Evolutionary conservation across 2,329 filamentous ascomycete species (phyloP), one percentile per base, ranked within the genome.

Genomic region (Epichloe scottii): DNA sequence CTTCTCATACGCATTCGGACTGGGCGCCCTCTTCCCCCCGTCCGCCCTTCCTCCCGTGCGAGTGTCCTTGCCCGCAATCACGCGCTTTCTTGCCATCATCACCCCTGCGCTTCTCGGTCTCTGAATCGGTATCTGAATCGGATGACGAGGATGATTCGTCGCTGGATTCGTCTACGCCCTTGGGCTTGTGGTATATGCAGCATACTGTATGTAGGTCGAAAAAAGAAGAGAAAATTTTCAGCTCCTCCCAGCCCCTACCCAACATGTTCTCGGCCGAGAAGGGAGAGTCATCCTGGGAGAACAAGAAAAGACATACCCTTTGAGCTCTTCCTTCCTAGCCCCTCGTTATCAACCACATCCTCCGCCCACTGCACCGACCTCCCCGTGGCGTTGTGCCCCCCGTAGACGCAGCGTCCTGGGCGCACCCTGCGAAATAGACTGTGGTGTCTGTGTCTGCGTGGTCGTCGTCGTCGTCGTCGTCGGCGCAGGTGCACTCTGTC

Each of bases 111-210:
- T 23, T 58, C 52, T 7, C 56, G 57, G 35, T 42, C 37, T 33
- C 21, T 2, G 33, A 37, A 17, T 35, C 43, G 17, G 43, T 33
- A 11, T 35, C 43, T 33, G 34, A 21, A 8, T 58, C 57, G 21
- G 57, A 58, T 39, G 74, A 82, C 1, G 57, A 77, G 0, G 74
- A 79, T 3, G 78, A 81, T 48, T 84, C 81, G 57, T 82, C 80
- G 57, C 84, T 89, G 34, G 87, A 93, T 66, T 97, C 91, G 64
- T 86, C 89, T 4, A 89, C 82, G 11, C 76, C 79, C 58, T 85
- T 86, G 6, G 89, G 84, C 54, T 86, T 86, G 71, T 96, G 91
- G 71, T 96, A 98, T 67, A 98, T 98, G 68, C 93, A 98, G 77
- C 93, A 98, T n/a, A 97, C 93, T 95, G 55, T 15, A 30, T 6